Conservation (phyloP, 345 rosid genomes). For the Eucalyptus polybractea region DNA sequence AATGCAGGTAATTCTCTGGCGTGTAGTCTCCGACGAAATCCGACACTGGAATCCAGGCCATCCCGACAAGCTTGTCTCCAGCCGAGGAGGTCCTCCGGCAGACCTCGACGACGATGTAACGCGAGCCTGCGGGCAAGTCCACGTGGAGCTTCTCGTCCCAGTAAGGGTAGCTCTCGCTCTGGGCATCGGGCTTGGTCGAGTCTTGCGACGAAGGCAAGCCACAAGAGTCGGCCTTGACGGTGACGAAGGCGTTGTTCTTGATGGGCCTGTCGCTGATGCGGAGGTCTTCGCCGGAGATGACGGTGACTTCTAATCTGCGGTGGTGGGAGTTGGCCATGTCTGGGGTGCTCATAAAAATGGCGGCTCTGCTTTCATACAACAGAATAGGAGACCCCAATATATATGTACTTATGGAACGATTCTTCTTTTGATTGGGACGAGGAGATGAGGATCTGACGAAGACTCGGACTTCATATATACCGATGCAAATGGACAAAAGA, state of each 20-base stretch:
- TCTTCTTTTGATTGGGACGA: background rate
- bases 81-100: background rate
- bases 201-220: background rate
- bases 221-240: background rate
- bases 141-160: background rate
- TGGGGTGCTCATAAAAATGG: background rate
- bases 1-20: background rate
- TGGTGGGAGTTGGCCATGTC: background rate
- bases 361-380: background rate
- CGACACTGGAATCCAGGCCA: background rate
- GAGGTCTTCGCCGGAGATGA: slow-evolving; percentile 1
- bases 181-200: background rate
- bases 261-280: background rate
- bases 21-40: slow-evolving; percentile 6
- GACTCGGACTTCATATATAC: background rate
- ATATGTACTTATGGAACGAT: background rate
- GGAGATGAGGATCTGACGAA: background rate
- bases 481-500: background rate
- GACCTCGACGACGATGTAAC: background rate
- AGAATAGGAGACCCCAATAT: background rate
- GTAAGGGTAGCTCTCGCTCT: background rate
- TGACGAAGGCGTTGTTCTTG: background rate
- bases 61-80: background rate
- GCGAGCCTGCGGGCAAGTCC: background rate
- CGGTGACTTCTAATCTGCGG: slow-evolving; percentile 16